Evolutionary conservation across 768 basidiomycete species (phyloP).

Genomic region (Pleurotus sapidus): DNA sequence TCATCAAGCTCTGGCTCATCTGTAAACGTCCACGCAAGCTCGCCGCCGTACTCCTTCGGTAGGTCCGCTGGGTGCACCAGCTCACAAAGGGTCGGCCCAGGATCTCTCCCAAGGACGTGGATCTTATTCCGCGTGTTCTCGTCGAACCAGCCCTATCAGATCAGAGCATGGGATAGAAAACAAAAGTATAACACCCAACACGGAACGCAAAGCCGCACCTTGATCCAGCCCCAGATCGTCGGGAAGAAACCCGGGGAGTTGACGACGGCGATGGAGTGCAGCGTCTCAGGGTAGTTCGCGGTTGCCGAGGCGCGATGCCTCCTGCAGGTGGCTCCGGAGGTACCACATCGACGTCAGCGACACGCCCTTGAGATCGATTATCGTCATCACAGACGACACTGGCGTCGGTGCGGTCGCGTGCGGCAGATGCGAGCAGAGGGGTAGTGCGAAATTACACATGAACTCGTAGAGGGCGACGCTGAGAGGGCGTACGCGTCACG

Average conservation of each 20-base stretch:
- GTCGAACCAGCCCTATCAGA: constrained; percentile 69
- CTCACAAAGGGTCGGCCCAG: constrained; percentile 46
- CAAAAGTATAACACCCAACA: not conserved
- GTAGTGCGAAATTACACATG: constrained; percentile 63
- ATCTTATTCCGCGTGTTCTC: constrained; percentile 77
- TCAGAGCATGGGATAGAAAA: not conserved
- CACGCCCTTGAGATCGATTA: constrained; percentile 69
- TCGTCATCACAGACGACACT: constrained; percentile 58
- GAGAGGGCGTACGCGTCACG: not conserved
- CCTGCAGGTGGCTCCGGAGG: constrained; percentile 68
- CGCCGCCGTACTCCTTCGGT: constrained; percentile 73
- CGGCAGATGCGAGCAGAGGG: constrained; percentile 60
- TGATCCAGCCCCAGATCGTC: constrained; percentile 83
- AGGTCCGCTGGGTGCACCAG: constrained; percentile 46
- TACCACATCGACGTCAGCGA: constrained; percentile 67
- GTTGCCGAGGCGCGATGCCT: constrained; percentile 75
- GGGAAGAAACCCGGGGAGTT: constrained; percentile 84
- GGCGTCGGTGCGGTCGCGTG: constrained; percentile 49
- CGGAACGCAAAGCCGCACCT: constrained; percentile 32
- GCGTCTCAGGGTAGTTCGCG: constrained; percentile 80
- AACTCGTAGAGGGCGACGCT: constrained; percentile 67
- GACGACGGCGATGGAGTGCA: constrained; percentile 64
- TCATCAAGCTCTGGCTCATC: constrained; percentile 67
- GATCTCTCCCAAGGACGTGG: constrained; percentile 64
- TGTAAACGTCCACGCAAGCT: constrained; percentile 67